Conservation (phyloP, 116 monocot genomes). For the Iris pallida region DNA sequence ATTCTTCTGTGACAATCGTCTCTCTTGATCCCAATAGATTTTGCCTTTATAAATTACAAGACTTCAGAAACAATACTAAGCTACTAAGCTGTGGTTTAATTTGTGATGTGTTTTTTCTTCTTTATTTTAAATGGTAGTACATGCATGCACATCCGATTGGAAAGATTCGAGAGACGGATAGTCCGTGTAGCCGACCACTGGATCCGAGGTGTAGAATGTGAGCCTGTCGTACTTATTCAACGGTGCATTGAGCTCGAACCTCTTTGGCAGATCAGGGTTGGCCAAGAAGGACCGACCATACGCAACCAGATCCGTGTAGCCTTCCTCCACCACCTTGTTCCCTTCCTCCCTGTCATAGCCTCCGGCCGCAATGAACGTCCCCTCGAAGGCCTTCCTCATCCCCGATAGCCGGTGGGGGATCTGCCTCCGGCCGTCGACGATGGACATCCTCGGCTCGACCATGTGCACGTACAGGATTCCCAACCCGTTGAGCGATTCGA, state of each 20-base stretch:
- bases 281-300: background rate
- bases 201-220: background rate
- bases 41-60: too few relatives aligned
- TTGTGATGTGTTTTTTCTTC: too few relatives aligned
- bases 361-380: background rate
- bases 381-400: background rate
- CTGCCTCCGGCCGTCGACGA: background rate
- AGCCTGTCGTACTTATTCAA: background rate
- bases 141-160: too few relatives aligned
- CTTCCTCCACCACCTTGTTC: background rate
- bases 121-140: background rate
- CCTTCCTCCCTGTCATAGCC: background rate
- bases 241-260: background rate
- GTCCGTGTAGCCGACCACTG: background rate
- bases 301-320: background rate
- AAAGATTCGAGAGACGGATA: slow-evolving; percentile 3
- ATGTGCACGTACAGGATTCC: background rate
- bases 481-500: background rate
- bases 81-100: too few relatives aligned
- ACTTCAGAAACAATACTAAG: too few relatives aligned
- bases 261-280: background rate
- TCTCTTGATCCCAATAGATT: too few relatives aligned
- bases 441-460: slow-evolving; percentile 2
- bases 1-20: too few relatives aligned
- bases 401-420: background rate